Base-by-base conservation (phyloP, 768 basidiomycete genomes). In the Boletus coccyginus region DNA sequence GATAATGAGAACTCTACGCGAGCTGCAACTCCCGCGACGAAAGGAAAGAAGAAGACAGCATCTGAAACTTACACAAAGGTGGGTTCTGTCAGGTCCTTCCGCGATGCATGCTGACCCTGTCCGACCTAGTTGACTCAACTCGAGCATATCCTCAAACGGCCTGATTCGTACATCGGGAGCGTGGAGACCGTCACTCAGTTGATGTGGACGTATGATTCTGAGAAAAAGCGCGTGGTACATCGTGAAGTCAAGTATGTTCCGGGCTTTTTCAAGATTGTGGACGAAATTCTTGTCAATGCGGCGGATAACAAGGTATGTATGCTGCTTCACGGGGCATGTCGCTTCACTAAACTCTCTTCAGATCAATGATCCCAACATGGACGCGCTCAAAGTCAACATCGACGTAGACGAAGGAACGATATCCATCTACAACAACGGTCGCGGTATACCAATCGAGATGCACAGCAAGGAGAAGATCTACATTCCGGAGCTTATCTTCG, bases 231-330 rank as follows among this genome's bases (percentile, higher is more conserved):
- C 31, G 94, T 99, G 87, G 84, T 84, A 1, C 73, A 85, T 65
- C 81, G 88, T 66, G 94, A 86, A 46, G 90, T 88, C 60, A 91
- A 85, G 65, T 99, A 88, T 67, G 95, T 98, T 3, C 97, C 97
- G 0, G 97, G 95, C 51, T 96, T 99, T 73, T 94, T 95, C 83
- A 99, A 99, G 81, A 99, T 99, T 66, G 88, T 99, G 14, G 97
- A 99, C 66, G 97, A 99, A 75, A 99, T 99, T 66, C 78, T 99
- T 3, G 97, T 99, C 65, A 99, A 99, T 72, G 97, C 97, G 21
- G 97, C 97, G 5, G 97, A 99, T 71, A 97, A 98, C 76, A 99
- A 99, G 87, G 96, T 92, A 60, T 53, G 78, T 71, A 10, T n/a
- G 14, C 39, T 46, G 3, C 50, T 45, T 45, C 35, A 14, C 19